A percentile compares a stretch with the other conserved stretches of the same genome.
Conservation (phyloP, 2,329 filamentous ascomycete genomes). For the Tricladium varicosporioides region DNA sequence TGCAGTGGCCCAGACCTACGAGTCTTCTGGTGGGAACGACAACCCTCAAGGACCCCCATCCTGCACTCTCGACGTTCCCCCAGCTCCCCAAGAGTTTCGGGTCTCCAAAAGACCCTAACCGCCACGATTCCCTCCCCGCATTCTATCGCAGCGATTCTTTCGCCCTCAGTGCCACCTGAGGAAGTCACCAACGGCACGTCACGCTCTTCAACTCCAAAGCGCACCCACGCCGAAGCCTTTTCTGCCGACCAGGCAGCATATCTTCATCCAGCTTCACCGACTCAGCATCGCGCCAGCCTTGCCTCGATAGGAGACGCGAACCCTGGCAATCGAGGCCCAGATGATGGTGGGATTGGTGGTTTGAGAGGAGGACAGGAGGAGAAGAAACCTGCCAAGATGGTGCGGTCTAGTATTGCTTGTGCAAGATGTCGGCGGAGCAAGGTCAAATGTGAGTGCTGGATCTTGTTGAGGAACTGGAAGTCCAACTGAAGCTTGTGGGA, state of each 20-base stretch:
- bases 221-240: constrained; percentile 34
- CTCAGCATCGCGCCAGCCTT: constrained; percentile 26
- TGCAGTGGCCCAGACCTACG: not conserved
- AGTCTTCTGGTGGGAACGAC: not conserved
- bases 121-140: constrained; percentile 37
- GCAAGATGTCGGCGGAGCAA: constrained; percentile 74
- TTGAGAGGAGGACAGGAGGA: constrained; percentile 39
- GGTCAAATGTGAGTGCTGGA: constrained; percentile 71
- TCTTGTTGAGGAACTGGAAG: not conserved
- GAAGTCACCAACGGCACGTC: constrained; percentile 22
- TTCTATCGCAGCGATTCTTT: constrained; percentile 36
- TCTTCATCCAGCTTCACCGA: constrained; percentile 32
- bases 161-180: constrained; percentile 30
- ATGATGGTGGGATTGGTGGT: constrained; percentile 27
- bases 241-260: constrained; percentile 26
- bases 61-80: not conserved
- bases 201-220: constrained; percentile 32
- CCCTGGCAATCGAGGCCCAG: constrained; percentile 24
- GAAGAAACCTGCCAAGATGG: constrained; percentile 47
- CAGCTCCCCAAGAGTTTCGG: constrained; percentile 16
- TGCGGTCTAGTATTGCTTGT: constrained; percentile 80
- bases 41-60: not conserved
- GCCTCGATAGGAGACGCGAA: constrained; percentile 23
- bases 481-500: not conserved
- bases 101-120: constrained; percentile 30